phyloP scores from a whole-genome alignment of 106 monocot species.

The Allium fistulosum region DNA sequence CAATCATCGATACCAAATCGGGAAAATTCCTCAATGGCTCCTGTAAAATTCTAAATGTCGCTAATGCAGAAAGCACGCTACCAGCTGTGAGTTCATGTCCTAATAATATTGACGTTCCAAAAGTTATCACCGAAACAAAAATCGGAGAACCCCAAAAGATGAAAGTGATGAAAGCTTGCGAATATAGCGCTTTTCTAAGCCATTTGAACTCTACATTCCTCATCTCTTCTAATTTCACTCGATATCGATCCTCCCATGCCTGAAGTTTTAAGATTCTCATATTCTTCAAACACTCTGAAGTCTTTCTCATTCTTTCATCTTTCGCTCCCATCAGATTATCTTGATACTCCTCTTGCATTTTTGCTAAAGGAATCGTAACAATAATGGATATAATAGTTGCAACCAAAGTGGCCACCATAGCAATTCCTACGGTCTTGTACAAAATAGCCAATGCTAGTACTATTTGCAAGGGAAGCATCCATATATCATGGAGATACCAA shows the following conservation, averaged over 20 bases:
- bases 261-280: conserved; percentile 97
- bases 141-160: conserved; percentile 97
- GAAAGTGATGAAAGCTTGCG: conserved; percentile 81
- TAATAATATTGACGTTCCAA: conserved; percentile 70
- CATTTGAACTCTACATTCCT: conserved; percentile 72
- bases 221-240: conserved; percentile 78
- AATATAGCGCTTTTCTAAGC: conserved; percentile 69
- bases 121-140: conserved; percentile 83
- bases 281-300: conserved; percentile 89
- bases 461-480: conserved; percentile 95
- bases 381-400: conserved; percentile 76
- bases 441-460: conserved; percentile 76
- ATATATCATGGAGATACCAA: conserved; percentile 95
- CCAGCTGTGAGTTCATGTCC: conserved; percentile 84
- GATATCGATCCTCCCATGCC: conserved; percentile 89
- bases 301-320: conserved; percentile 97
- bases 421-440: conserved; percentile 83
- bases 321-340: conserved; percentile 86
- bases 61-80: conserved; percentile 80
- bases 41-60: conserved; percentile 91
- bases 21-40: conserved; percentile 95
- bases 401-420: conserved; percentile 57
- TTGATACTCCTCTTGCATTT: conserved; percentile 87
- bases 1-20: conserved; percentile 82
- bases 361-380: conserved; percentile 76